These are phyloP conservation scores for Nymphaea thermarum DNA, from an alignment of 164 flowering plant genomes.

Conservation along the genomic window DNA sequence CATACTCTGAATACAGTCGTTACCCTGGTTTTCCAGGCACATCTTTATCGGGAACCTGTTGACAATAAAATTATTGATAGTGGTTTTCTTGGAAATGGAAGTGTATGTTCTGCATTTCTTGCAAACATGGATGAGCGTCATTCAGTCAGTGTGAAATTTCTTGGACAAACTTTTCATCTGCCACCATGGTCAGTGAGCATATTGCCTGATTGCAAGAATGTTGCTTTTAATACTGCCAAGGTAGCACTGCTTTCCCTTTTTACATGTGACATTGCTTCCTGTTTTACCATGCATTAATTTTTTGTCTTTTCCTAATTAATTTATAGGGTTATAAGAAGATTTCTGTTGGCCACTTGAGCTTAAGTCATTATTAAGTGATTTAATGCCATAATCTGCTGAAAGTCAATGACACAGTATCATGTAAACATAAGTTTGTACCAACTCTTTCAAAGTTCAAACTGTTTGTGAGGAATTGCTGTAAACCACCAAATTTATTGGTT, in stretches of 20 bases:
- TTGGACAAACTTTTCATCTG: constrained; percentile 42
- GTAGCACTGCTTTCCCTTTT: constrained; percentile 15
- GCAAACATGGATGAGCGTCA: constrained; percentile 77
- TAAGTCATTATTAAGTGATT: neutral
- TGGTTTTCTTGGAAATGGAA: constrained; percentile 17
- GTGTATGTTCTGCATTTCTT: constrained; percentile 72
- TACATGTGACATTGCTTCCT: too few species aligned
- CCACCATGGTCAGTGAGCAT: constrained; percentile 98
- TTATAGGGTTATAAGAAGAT: too few species aligned
- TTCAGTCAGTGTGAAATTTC: constrained; percentile 42
- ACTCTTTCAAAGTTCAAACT: too few species aligned
- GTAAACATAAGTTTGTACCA: too few species aligned
- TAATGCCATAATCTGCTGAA: too few species aligned
- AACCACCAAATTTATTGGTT: too few species aligned
- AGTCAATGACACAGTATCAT: too few species aligned
- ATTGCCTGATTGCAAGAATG: constrained; percentile 67
- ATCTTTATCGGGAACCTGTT: constrained; percentile 33
- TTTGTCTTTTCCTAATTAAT: neutral
- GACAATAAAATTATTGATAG: constrained; percentile 10
- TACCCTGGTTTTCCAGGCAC: constrained; percentile 43
- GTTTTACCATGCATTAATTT: neutral
- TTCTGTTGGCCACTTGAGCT: neutral
- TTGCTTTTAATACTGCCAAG: constrained; percentile 84
- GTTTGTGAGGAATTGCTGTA: too few species aligned
- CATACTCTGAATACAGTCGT: neutral